Evolutionary conservation across 2,329 filamentous ascomycete species (phyloP).

Genomic region (Beauveria australis): DNA sequence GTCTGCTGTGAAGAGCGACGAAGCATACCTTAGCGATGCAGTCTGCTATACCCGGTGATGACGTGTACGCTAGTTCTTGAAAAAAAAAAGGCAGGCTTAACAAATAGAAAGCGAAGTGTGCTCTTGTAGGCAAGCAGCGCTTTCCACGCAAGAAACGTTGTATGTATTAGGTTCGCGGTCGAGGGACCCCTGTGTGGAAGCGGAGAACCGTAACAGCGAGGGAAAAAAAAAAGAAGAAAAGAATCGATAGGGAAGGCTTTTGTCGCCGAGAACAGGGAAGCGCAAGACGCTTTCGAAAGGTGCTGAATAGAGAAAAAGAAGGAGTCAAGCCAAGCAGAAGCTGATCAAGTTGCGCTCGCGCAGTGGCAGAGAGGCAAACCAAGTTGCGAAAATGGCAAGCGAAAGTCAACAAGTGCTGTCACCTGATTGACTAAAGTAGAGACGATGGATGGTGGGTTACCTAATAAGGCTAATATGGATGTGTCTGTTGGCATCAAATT

Average conservation of each 20-base stretch:
- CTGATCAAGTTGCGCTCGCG: constrained; percentile 1
- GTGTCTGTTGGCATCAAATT: background rate
- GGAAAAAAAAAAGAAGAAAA: background rate
- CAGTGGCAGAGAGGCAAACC: background rate
- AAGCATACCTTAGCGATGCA: background rate
- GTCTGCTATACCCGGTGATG: background rate
- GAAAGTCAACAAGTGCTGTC: constrained; percentile 11
- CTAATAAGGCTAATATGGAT: constrained; percentile 6
- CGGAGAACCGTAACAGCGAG: background rate
- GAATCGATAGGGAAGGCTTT: background rate
- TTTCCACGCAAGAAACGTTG: background rate
- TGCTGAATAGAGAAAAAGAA: background rate
- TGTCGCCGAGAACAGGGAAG: background rate
- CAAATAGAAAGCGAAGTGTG: background rate
- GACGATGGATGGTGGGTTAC: background rate
- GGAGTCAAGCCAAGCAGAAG: background rate
- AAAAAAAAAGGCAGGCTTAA: background rate
- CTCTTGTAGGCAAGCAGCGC: background rate
- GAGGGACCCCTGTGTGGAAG: constrained; percentile 1
- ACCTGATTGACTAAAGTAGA: constrained; percentile 3
- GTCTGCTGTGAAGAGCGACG: background rate
- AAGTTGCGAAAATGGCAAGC: background rate
- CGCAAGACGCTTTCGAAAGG: background rate
- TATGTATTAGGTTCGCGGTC: background rate
- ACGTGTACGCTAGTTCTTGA: background rate